These are phyloP conservation scores for Botryotinia convoluta DNA, from an alignment of 2,329 filamentous ascomycete genomes.

Conservation along the genomic window DNA sequence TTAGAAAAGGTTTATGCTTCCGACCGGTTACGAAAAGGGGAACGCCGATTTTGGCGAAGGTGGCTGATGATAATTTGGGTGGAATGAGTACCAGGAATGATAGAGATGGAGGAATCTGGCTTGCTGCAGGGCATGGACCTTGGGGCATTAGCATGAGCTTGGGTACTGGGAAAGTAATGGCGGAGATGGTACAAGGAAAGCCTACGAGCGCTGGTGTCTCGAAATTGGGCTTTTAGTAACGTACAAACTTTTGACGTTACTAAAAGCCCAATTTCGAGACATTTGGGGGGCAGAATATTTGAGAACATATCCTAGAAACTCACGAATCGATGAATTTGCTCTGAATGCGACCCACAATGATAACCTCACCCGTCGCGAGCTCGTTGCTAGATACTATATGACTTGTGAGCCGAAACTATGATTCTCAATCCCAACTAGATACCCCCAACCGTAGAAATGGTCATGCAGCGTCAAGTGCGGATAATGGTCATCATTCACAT, in stretches of 20 bases:
- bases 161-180: slow-evolving; percentile 68
- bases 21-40: slow-evolving; percentile 65
- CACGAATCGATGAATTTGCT: background rate
- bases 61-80: slow-evolving; percentile 57
- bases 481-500: background rate
- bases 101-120: slow-evolving; percentile 61
- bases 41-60: slow-evolving; percentile 58
- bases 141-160: slow-evolving; percentile 67
- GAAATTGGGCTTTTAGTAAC: slow-evolving; percentile 43
- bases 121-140: slow-evolving; percentile 71
- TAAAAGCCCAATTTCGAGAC: too few relatives aligned
- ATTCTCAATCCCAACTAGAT: background rate
- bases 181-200: slow-evolving; percentile 64
- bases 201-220: slow-evolving; percentile 58
- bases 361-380: background rate
- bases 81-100: slow-evolving; percentile 42
- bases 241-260: background rate
- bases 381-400: background rate
- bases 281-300: background rate
- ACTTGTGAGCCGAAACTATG: background rate
- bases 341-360: background rate
- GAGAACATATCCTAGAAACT: background rate
- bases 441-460: background rate
- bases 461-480: too few relatives aligned
- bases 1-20: slow-evolving; percentile 69